Evolutionary conservation across 805 yeast species (phyloP).

Genomic region (Candida tammaniensis): DNA sequence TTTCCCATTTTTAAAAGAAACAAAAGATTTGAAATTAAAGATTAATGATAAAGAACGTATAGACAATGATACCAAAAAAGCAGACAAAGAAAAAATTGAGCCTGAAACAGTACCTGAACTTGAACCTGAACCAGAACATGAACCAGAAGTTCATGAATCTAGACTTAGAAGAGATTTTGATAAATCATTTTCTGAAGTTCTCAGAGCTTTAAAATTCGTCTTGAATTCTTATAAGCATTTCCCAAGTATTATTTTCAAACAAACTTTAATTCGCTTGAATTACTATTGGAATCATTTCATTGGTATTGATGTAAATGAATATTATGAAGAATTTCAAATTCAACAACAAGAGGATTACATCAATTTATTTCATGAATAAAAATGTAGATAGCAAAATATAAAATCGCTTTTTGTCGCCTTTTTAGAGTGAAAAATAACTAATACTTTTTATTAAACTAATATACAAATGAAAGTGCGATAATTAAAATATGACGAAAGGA

Average conservation of each 20-base stretch:
- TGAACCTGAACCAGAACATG: not conserved
- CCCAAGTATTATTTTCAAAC: slow-evolving; percentile 59
- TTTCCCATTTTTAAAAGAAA: slow-evolving; percentile 31
- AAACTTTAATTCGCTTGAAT: slow-evolving; percentile 47
- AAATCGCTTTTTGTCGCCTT: not conserved
- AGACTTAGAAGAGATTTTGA: slow-evolving; percentile 6
- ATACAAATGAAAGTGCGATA: not conserved
- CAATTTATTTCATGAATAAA: slow-evolving; percentile 10
- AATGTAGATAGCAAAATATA: not conserved
- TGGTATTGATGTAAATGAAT: slow-evolving; percentile 37
- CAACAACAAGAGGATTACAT: slow-evolving; percentile 13
- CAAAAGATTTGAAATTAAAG: slow-evolving; percentile 9
- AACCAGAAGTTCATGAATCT: slow-evolving; percentile 18
- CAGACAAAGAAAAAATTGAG: not conserved
- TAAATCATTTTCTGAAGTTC: slow-evolving; percentile 50
- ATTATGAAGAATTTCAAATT: slow-evolving; percentile 14
- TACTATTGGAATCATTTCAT: slow-evolving; percentile 72
- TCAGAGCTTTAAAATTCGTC: slow-evolving; percentile 63
- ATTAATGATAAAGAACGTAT: slow-evolving; percentile 6
- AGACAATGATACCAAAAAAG: not conserved
- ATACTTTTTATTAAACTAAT: slow-evolving; percentile 1
- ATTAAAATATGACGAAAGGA: not conserved
- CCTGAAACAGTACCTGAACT: not conserved
- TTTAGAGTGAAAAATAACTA: not conserved
- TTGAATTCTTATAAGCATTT: slow-evolving; percentile 62